A percentile compares a stretch with the other conserved stretches of the same genome.
These are phyloP conservation scores for Apiospora aurea DNA, from an alignment of 2,329 filamentous ascomycete genomes.

Conservation along the genomic window DNA sequence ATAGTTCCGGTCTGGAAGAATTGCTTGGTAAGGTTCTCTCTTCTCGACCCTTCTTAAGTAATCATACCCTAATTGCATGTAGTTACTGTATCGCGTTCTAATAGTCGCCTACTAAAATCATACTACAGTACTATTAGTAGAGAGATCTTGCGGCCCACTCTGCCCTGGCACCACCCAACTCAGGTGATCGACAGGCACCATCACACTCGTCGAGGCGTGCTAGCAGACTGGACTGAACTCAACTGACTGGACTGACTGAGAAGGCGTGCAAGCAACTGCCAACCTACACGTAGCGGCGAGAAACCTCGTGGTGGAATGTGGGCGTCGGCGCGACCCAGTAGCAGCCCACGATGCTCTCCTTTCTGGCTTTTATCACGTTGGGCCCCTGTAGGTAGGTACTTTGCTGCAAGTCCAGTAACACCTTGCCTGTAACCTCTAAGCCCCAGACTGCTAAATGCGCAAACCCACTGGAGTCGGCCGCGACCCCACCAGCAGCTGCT, in stretches of 20 bases:
- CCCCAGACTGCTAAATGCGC: neutral
- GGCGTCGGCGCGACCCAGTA: neutral
- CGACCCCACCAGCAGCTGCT: neutral
- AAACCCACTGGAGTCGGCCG: neutral
- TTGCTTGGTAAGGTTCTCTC: neutral
- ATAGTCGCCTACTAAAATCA: conserved; percentile 5
- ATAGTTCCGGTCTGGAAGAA: neutral
- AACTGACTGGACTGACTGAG: neutral
- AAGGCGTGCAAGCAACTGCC: neutral
- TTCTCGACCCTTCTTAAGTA: neutral
- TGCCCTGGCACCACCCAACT: neutral
- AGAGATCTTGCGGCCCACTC: conserved; percentile 3
- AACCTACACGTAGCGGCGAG: neutral
- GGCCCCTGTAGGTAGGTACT: neutral
- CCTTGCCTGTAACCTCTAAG: conserved; percentile 13
- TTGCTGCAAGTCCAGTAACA: neutral
- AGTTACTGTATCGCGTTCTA: neutral
- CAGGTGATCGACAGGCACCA: conserved; percentile 3
- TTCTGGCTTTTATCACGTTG: conserved; percentile 19
- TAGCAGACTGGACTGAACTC: neutral
- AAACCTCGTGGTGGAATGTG: conserved; percentile 4
- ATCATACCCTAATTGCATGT: no score
- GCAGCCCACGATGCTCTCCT: neutral
- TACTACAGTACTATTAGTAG: no score
- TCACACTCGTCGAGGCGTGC: neutral